Evolutionary conservation across 805 yeast species (phyloP).

Genomic region (Ogataea paraovalis): DNA sequence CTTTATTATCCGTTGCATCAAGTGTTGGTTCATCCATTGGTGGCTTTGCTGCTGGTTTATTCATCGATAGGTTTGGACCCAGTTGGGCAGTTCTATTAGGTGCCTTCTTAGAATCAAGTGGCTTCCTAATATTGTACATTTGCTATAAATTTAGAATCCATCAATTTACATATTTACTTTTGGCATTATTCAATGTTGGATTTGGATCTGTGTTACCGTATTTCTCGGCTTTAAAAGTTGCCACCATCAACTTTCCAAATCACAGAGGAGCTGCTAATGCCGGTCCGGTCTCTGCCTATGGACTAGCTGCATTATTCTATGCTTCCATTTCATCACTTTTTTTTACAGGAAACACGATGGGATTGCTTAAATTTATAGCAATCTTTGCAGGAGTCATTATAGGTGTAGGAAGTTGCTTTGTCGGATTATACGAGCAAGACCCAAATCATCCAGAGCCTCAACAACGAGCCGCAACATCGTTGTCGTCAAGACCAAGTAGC

Average conservation of each 20-base stretch:
- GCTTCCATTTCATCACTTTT: conserved; percentile 52
- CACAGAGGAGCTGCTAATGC: conserved; percentile 71
- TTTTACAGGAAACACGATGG: conserved; percentile 50
- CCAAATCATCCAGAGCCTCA: conserved; percentile 19
- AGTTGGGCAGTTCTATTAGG: conserved; percentile 51
- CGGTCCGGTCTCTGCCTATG: conserved; percentile 64
- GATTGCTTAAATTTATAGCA: conserved; percentile 53
- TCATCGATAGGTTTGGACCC: conserved; percentile 62
- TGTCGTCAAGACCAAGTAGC: not conserved
- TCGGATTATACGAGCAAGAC: conserved; percentile 32
- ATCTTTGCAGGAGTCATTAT: conserved; percentile 46
- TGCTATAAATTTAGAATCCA: conserved; percentile 41
- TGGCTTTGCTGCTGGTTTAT: conserved; percentile 66
- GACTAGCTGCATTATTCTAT: conserved; percentile 65
- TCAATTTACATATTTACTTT: conserved; percentile 39
- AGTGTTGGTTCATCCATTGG: conserved; percentile 65
- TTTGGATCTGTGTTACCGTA: conserved; percentile 61
- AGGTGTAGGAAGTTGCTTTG: conserved; percentile 42
- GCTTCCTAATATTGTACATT: conserved; percentile 48
- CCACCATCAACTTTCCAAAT: conserved; percentile 63
- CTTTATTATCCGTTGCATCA: conserved; percentile 58
- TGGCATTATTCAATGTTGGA: conserved; percentile 53
- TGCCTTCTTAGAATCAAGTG: conserved; percentile 47
- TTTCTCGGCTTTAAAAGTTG: conserved; percentile 55
- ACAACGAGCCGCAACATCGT: conserved; percentile 1